Evolutionary conservation across 202 grass and related monocot species (phyloP).

Genomic region (Cymbopogon flexuosus): DNA sequence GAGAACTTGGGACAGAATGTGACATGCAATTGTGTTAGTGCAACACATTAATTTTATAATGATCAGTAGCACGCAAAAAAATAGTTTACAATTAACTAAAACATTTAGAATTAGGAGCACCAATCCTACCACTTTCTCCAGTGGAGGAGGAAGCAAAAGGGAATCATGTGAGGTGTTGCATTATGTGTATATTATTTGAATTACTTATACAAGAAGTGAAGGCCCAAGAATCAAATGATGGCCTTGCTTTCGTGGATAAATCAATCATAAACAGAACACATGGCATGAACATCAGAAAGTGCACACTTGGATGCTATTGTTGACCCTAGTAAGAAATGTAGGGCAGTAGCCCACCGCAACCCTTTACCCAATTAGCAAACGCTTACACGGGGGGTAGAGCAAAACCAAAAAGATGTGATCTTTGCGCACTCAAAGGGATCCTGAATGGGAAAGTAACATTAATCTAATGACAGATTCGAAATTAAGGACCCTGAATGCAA

Average conservation of each 20-base stretch:
- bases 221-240: conserved; percentile 44
- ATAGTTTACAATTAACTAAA: not conserved
- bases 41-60: conserved; percentile 11
- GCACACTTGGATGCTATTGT: conserved; percentile 71
- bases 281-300: conserved; percentile 48
- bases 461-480: conserved; percentile 19
- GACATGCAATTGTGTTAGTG: conserved; percentile 25
- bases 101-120: conserved; percentile 45
- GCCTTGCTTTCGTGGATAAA: conserved; percentile 34
- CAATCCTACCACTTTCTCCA: conserved; percentile 38
- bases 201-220: conserved; percentile 38
- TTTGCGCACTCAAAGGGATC: conserved; percentile 40
- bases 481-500: conserved; percentile 30
- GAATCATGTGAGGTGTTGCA: conserved; percentile 78
- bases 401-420: conserved; percentile 33
- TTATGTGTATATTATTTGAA: conserved; percentile 31
- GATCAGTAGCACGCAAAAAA: conserved; percentile 20
- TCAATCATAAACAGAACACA: conserved; percentile 45
- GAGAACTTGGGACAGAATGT: conserved; percentile 26
- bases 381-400: conserved; percentile 33
- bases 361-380: conserved; percentile 44
- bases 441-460: conserved; percentile 34
- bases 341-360: conserved; percentile 36
- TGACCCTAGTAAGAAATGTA: conserved; percentile 59
- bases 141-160: conserved; percentile 49